Evolutionary conservation across 805 yeast genomes (phyloP).

Genomic region (Zygotorulaspora florentina): DNA sequence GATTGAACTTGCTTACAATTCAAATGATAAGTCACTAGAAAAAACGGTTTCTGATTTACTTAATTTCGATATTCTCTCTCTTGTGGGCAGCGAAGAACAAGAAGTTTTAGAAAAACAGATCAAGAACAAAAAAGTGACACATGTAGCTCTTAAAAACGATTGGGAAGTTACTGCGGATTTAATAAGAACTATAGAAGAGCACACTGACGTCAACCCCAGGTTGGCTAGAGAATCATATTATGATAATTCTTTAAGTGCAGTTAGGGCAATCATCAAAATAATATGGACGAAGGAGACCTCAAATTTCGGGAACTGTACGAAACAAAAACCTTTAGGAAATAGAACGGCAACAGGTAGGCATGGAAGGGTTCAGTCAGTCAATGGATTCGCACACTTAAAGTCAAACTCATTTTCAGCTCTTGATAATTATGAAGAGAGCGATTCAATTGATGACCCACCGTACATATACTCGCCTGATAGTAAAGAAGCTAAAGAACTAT

Average conservation of each 20-base stretch:
- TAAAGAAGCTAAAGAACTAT: constrained; percentile 35
- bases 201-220: constrained; percentile 17
- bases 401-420: constrained; percentile 4
- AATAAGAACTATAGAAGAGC: constrained; percentile 20
- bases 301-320: not conserved
- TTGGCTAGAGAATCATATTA: constrained; percentile 28
- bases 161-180: constrained; percentile 21
- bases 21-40: constrained; percentile 33
- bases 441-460: not conserved
- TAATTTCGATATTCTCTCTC: constrained; percentile 16
- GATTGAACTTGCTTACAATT: constrained; percentile 33
- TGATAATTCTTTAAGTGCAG: constrained; percentile 28
- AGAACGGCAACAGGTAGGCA: constrained; percentile 14
- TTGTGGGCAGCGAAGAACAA: constrained; percentile 15
- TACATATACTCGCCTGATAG: constrained; percentile 7
- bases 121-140: not conserved
- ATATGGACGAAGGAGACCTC: constrained; percentile 14
- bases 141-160: not conserved
- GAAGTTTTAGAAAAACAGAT: constrained; percentile 13
- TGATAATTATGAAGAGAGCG: not conserved
- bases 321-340: constrained; percentile 1
- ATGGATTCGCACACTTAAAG: constrained; percentile 19
- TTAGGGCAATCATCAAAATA: constrained; percentile 38
- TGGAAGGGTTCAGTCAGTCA: constrained; percentile 38
- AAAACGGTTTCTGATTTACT: constrained; percentile 17